phyloP scores from a whole-genome alignment of 441 rosid species.

The Populus hybrid region DNA sequence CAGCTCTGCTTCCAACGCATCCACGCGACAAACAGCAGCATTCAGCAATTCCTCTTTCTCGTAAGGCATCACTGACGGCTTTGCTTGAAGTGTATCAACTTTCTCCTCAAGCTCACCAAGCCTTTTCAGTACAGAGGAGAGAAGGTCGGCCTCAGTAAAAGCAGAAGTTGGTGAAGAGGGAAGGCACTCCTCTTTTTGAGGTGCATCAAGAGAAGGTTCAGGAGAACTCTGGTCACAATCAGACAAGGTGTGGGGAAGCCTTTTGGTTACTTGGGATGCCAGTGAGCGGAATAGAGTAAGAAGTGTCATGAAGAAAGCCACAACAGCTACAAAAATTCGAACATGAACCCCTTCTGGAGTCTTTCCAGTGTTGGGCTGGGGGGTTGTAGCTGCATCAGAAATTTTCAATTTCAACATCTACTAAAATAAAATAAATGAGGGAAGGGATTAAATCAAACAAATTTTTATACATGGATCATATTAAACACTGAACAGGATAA shows the following conservation, averaged over 20 bases:
- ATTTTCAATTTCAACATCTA: not conserved
- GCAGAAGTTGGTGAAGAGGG: constrained; percentile 67
- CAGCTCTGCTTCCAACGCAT: constrained; percentile 97
- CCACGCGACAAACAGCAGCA: constrained; percentile 96
- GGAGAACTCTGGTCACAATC: constrained; percentile 33
- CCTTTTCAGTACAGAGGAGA: constrained; percentile 70
- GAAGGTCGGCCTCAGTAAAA: constrained; percentile 53
- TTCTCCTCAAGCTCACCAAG: constrained; percentile 84
- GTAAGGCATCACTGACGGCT: constrained; percentile 88
- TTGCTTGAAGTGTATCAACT: constrained; percentile 77
- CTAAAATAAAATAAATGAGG: not conserved
- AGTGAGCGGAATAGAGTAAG: constrained; percentile 45
- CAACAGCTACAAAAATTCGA: constrained; percentile 38
- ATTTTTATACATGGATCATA: too few relatives aligned
- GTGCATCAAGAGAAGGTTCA: constrained; percentile 33
- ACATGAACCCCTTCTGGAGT: constrained; percentile 52
- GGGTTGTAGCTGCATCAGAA: constrained; percentile 41
- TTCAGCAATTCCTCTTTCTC: constrained; percentile 93
- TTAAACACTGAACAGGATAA: not conserved
- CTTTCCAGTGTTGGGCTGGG: constrained; percentile 44
- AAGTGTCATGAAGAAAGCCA: constrained; percentile 62
- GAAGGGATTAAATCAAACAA: not conserved
- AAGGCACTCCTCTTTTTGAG: constrained; percentile 46
- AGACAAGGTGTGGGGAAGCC: constrained; percentile 41
- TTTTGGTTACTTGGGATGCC: constrained; percentile 40